Base-by-base conservation (phyloP, 2,329 filamentous ascomycete genomes). In the Colletotrichum falcatum region DNA sequence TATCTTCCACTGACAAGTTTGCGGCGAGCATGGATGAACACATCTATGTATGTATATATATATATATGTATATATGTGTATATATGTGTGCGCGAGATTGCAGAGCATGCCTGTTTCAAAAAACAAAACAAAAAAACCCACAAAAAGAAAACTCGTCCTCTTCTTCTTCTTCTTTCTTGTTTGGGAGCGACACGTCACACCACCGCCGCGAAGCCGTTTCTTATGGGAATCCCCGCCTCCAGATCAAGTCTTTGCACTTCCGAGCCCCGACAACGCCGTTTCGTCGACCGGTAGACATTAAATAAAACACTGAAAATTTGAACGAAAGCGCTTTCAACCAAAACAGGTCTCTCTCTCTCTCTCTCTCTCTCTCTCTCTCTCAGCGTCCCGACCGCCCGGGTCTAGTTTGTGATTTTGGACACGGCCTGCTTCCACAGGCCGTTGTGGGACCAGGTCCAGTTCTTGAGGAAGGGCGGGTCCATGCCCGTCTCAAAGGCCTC, bases 401-500 rank as follows among this genome's bases (percentile, higher is more conserved):
- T 66, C 49, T 65, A 72, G 61, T 51, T 61, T 35, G 66, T 66
- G 14, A 72, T 58, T 56, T 66, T 65, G 66, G 69, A 65, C 6
- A 58, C 69, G 28, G 66, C 60, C 74, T 79, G 78, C 74, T 80
- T 78, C 79, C 80, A 82, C 72, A 82, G 73, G 1, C 80, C 79
- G 54, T 81, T 77, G 65, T 82, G 80, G 53, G 89, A 86, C 91
- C 91, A 94, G 11, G 80, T 84, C 91, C 91, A 94, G 66, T 90
- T 84, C 62, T 85, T 88, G 75, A 92, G 84, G 76, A 88, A 86
- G 42, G 88, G 82, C 1, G 91, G 91, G 80, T 95, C 92, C 74
- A 93, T 81, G 26, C 92, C 92, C 60, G 86, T 85, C 82, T 93
- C 90, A 75, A 89, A 94, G 0, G 91, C 91, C 78, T 88, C 85